phyloP scores from a whole-genome alignment of 371 early-diverging fungal species.

The Neoconidiobolus thromboides region DNA sequence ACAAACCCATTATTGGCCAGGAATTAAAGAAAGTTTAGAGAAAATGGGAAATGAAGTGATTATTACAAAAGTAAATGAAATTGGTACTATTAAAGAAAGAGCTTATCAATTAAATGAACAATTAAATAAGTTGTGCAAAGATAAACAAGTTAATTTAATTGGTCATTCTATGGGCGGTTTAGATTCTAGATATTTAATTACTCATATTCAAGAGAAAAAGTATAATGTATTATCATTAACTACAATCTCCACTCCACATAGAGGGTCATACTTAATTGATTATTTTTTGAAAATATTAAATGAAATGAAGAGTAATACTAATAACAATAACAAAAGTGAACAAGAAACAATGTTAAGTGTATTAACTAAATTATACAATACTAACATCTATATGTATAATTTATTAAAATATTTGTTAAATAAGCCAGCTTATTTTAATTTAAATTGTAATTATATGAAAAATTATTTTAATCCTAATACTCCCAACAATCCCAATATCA shows the following conservation, averaged over 20 bases:
- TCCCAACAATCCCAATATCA: constrained; percentile 47
- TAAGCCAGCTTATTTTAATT: constrained; percentile 69
- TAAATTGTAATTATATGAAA: constrained; percentile 62
- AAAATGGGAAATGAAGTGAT: constrained; percentile 64
- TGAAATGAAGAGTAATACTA: neutral
- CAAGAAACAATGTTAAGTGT: neutral
- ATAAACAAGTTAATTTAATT: constrained; percentile 10
- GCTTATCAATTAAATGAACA: constrained; percentile 46
- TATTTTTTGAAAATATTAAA: constrained; percentile 42
- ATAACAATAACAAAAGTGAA: too few relatives aligned
- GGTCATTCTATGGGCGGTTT: constrained; percentile 55
- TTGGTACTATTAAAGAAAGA: constrained; percentile 40
- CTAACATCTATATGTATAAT: constrained; percentile 4
- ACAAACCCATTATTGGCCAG: constrained; percentile 80
- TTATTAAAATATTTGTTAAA: constrained; percentile 23
- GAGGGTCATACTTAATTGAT: constrained; percentile 78
- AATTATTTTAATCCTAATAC: constrained; percentile 65
- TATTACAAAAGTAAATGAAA: constrained; percentile 47
- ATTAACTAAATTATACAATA: neutral
- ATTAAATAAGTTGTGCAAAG: neutral
- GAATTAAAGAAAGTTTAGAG: constrained; percentile 59
- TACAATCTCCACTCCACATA: constrained; percentile 82
- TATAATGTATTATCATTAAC: constrained; percentile 55
- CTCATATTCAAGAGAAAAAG: constrained; percentile 41
- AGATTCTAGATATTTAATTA: constrained; percentile 53